Percentiles rank a stretch among this genome's conserved stretches.
These are phyloP conservation scores for Phytophthora megakarya DNA, from an alignment of 352 stramenopile genomes.

Conservation along the genomic window DNA sequence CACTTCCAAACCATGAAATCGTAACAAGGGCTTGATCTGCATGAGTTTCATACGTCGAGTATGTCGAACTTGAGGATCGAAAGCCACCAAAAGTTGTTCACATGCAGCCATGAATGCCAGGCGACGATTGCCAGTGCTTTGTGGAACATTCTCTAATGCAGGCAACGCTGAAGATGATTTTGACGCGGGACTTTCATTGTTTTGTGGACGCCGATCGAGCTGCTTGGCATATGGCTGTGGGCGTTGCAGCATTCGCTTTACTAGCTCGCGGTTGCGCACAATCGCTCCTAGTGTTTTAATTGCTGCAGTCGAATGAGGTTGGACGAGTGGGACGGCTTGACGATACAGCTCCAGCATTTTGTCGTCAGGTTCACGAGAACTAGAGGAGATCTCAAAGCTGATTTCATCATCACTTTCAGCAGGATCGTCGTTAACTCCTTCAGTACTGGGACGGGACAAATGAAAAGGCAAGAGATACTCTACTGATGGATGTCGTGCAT, in stretches of 20 bases:
- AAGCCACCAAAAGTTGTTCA: conserved; percentile 50
- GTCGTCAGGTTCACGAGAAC: conserved; percentile 8
- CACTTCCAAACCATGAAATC: conserved; percentile 48
- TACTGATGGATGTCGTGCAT: conserved; percentile 10
- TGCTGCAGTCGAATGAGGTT: conserved; percentile 61
- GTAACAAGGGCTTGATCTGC: conserved; percentile 47
- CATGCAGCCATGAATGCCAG: conserved; percentile 56
- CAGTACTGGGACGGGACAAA: conserved; percentile 3
- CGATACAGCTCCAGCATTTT: conserved; percentile 50
- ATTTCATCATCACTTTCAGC: conserved; percentile 9
- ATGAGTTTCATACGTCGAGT: conserved; percentile 39
- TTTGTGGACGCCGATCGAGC: conserved; percentile 25
- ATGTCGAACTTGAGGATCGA: conserved; percentile 44
- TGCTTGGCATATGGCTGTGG: conserved; percentile 36
- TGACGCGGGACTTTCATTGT: conserved; percentile 18
- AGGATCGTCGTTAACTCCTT: not conserved
- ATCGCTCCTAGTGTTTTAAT: conserved; percentile 66
- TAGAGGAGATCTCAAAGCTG: conserved; percentile 1
- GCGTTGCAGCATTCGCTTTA: conserved; percentile 62
- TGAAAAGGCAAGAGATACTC: conserved; percentile 33
- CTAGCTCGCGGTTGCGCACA: conserved; percentile 44
- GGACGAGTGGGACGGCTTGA: conserved; percentile 60
- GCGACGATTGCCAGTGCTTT: conserved; percentile 15
- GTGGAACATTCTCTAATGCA: not conserved
- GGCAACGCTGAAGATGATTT: conserved; percentile 11